Conservation (phyloP, 2,329 filamentous ascomycete genomes). For the Verticillium dahliae region DNA sequence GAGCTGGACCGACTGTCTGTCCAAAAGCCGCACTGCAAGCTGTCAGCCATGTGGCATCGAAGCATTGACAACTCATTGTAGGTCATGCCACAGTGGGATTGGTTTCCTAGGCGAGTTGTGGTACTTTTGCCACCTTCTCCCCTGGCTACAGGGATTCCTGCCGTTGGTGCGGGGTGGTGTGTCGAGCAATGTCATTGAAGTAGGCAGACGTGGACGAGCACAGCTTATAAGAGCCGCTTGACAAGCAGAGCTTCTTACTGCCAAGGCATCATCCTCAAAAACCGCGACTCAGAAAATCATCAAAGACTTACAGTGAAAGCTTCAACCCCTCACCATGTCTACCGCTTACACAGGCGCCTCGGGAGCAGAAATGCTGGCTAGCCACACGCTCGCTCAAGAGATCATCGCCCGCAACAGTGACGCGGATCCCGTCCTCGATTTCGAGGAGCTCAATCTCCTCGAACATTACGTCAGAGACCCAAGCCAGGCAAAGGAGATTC, state of each 20-base stretch:
- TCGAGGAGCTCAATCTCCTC: conserved; percentile 6
- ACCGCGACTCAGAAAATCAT: not conserved
- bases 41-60: no score
- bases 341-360: conserved; percentile 9
- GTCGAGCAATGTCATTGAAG: not conserved
- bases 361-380: conserved; percentile 7
- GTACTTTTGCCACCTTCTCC: no score
- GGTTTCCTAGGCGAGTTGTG: no score
- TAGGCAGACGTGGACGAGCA: not conserved
- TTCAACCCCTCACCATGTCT: not conserved
- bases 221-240: not conserved
- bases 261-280: not conserved
- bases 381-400: conserved; percentile 11
- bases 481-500: not conserved
- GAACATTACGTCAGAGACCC: conserved; percentile 5
- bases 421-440: conserved; percentile 5
- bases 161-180: not conserved
- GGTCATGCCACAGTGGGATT: no score
- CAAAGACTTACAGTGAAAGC: not conserved
- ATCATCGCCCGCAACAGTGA: conserved; percentile 12
- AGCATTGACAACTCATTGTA: no score
- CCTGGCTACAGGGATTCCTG: no score
- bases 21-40: no score
- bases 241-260: no score
- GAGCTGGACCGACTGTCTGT: no score